Base-by-base conservation (phyloP, 257 asterid species). In the Capsicum rhomboideum region DNA sequence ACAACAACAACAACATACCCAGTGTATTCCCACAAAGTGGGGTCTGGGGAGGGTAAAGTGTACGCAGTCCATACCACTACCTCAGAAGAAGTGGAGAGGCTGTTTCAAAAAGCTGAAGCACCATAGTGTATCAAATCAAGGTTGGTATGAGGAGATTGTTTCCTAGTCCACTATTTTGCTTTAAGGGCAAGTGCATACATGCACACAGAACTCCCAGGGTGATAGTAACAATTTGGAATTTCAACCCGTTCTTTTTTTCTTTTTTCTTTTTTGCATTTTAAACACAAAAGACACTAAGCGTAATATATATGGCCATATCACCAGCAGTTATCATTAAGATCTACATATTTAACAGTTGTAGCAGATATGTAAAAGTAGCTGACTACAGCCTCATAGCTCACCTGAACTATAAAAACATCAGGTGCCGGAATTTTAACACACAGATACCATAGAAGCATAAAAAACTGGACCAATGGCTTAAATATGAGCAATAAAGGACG, bases 381-480 rank as follows among this genome's bases (percentile, higher is more conserved):
- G 49, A 20, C 68, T 26, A 49, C 23, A 84, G 23, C 44, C 79
- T 79, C 86, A 83, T 66, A 88, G 85, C 92, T 90, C 88, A 93
- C 99, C 98, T 96, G 99, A 89, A 96, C 98, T 52, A 96, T 79
- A 88, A 91, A 93, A 88, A 89, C 93, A 90, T 96, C 97, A 78
- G 99, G 99, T 74, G 97, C 93, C 0, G 98, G 94, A 86, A 96
- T 92, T 88, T 90, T 96, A 28, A 89, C 83, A 85, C 97, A 94
- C 66, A 96, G 93, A 88, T 96, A 94, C 97, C 98, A 96, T 83
- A 96, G 93, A 87, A 96, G 97, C 93, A 90, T 83, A 83, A 93
- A 86, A 88, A 94, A 92, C 90, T 96, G 98, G 87, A 94, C 80
- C 72, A 96, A 68, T 52, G 99, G 89, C 93, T 96, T 96, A 83